phyloP scores from a whole-genome alignment of 2,329 filamentous ascomycete genomes.

The Trichoderma oligosporum region DNA sequence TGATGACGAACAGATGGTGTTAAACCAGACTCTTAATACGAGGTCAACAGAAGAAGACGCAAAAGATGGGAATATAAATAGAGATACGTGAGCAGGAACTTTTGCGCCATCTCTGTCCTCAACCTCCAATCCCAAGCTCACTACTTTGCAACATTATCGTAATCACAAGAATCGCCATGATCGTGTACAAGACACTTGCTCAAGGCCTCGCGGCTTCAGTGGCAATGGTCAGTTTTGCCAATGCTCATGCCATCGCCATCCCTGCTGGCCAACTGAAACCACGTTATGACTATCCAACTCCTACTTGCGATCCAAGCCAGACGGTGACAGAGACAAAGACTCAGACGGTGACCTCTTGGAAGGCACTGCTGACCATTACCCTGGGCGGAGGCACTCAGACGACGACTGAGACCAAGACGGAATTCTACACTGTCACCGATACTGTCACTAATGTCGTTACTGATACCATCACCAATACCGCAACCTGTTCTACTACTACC shows the following conservation, averaged over 20 bases:
- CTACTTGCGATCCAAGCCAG: background rate
- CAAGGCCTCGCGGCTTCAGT: background rate
- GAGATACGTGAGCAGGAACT: background rate
- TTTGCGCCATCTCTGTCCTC: background rate
- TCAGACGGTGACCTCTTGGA: background rate
- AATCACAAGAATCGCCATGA: too few relatives aligned
- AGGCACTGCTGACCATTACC: background rate
- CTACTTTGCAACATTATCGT: background rate
- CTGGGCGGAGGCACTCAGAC: background rate
- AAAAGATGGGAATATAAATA: background rate
- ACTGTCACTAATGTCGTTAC: background rate
- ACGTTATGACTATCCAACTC: background rate
- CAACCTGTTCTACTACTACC: background rate
- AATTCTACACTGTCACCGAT: background rate
- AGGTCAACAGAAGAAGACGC: too few relatives aligned
- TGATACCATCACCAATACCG: background rate
- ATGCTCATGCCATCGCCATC: background rate
- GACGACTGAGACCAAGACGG: background rate
- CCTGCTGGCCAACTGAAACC: background rate
- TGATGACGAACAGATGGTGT: background rate
- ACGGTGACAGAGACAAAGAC: background rate
- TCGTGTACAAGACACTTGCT: background rate
- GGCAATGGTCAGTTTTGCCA: background rate
- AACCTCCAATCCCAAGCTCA: rapidly evolving
- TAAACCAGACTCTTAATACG: background rate